Evolutionary conservation across 2,329 filamentous ascomycete genomes (phyloP), one percentile per base, ranked within the genome.

Genomic region (Aspergillus costaricaensis): DNA sequence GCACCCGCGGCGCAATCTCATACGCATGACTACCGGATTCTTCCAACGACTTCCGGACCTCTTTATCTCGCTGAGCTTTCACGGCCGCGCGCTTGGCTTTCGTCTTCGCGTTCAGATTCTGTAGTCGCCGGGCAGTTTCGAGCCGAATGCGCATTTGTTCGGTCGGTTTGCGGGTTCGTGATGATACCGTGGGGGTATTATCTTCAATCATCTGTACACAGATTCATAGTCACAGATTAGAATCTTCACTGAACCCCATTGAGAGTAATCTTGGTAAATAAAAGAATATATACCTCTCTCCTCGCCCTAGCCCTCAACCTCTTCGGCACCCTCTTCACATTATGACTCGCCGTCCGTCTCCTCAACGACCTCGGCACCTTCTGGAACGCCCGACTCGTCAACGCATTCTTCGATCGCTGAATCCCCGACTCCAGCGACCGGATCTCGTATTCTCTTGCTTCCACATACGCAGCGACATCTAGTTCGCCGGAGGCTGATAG

Each of bases 291-390:
- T 68, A 83, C 81, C 81, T 89, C 87, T 73, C 82, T 81, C 68
- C 81, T 85, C 1, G 92, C 92, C 66, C 90, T 85, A 41, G 79
- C 79, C 58, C 90, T 85, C 70, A 98, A 78, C 63, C 92, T 82
- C 72, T 88, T 89, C 2, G 95, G 95, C 15, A 99, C 89, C 63
- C 90, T 86, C 78, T 94, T 96, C 38, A 91, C 90, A 83, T 99
- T 97, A 78, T 99, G 95, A 74, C 92, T 96, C 19, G 94, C 95
- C 0, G 94, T 96, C 68, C 95, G 85, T 65, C 95, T 84, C 66
- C 95, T 84, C 84, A 99, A 80, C 53, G 89, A 88, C 67, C 92
- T 86, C 1, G 95, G 95, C 5, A 99, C 90, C 67, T 91, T 86
- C 76, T 99, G 95, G 71, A 98, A 98, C 14, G 94, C 93, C 55